Conservation (phyloP, 441 rosid genomes). For the Erodium texanum region DNA sequence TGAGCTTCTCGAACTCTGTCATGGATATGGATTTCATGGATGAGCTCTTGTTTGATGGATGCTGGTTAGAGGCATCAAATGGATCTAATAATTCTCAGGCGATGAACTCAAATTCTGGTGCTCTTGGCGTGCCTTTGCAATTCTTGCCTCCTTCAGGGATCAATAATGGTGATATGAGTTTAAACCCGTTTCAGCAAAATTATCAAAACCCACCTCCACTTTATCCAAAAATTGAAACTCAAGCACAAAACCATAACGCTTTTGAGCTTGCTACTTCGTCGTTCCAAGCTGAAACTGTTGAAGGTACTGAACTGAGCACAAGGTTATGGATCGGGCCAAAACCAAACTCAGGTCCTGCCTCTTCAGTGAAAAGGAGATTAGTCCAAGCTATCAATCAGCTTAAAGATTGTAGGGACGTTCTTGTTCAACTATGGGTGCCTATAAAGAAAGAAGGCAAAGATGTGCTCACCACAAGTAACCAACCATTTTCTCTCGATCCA, state of each 20-base stretch:
- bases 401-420: slow-evolving; percentile 44
- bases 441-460: slow-evolving; percentile 50
- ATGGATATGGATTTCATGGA: slow-evolving; percentile 90
- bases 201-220: slow-evolving; percentile 17
- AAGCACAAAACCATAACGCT: slow-evolving; percentile 25
- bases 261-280: slow-evolving; percentile 5
- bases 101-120: slow-evolving; percentile 15
- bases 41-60: slow-evolving; percentile 73
- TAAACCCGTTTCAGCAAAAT: slow-evolving; percentile 23
- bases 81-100: slow-evolving; percentile 21
- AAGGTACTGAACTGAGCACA: slow-evolving; percentile 40
- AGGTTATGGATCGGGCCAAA: slow-evolving; percentile 59
- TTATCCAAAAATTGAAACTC: slow-evolving; percentile 23
- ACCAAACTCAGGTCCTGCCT: slow-evolving; percentile 25
- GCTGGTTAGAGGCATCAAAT: slow-evolving; percentile 65
- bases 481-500: slow-evolving; percentile 43
- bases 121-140: slow-evolving; percentile 18
- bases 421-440: slow-evolving; percentile 88
- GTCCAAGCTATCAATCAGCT: slow-evolving; percentile 43
- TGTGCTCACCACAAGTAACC: slow-evolving; percentile 66
- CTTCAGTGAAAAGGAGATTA: slow-evolving; percentile 48
- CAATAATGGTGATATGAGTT: slow-evolving; percentile 20
- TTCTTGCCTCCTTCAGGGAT: slow-evolving; percentile 23
- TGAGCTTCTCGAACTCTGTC: slow-evolving; percentile 37
- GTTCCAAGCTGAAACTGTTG: slow-evolving; percentile 12